Evolutionary conservation across 768 basidiomycete genomes (phyloP), one percentile per base, ranked within the genome.

Genomic region (Kondoa subrosea): DNA sequence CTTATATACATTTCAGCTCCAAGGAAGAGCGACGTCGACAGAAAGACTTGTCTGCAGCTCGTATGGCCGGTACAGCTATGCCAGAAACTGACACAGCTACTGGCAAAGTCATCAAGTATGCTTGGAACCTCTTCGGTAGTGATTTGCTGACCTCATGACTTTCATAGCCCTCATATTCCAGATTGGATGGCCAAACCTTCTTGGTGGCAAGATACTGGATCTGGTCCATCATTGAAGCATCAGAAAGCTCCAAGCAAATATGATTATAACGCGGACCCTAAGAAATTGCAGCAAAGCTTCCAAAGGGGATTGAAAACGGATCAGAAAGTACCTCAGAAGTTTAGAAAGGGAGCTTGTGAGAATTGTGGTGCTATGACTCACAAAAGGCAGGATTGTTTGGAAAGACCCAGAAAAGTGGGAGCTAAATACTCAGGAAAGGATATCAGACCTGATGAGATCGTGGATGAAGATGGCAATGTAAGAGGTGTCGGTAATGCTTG

Each of bases 141-240:
- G n/a, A n/a, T n/a, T 14, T 4, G 58, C 58, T 25, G 58, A 59
- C 4, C 25, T 59, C 58, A 25, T 14, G 31, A 4, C 26, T 8
- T 59, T 15, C 15, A 56, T 79, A 99, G 97, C 75, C 95, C 95
- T 34, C 95, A 99, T 78, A 97, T 99, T 79, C 95, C 95, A 75
- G 90, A 91, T 79, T 99, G 96, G 76, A 99, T 99, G 76, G 90
- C 93, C 4, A 90, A 93, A 77, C 93, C 91, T 4, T 95, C 95
- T 67, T 99, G 95, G 95, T 99, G 97, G 78, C 83, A 93, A 72
- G 89, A 96, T 78, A 91, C 88, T 2, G 95, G 91, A 59, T 32
- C 50, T 1, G 72, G 69, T 0, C 91, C 95, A 0, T 91, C 91
- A 12, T 82, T 99, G 66, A 89, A 85, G 75, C 93, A 96, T 81